A percentile compares a stretch with the other conserved stretches of the same genome.
Conservation (phyloP, 2,329 filamentous ascomycete genomes). For the Fusarium falciforme region DNA sequence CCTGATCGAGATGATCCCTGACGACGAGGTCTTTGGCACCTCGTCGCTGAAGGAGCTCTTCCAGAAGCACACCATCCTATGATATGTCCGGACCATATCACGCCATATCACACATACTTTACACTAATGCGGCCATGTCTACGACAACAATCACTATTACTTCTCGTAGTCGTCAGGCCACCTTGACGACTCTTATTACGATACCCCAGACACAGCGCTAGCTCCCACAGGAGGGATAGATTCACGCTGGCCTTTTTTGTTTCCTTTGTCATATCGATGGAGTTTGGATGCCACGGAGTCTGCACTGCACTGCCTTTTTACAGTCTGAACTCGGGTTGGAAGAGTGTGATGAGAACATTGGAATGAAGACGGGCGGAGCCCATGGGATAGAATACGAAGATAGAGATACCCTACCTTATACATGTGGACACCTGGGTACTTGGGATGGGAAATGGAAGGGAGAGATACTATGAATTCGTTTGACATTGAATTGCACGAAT, state of each 20-base stretch:
- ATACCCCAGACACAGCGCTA: conserved; percentile 39
- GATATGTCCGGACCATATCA: conserved; percentile 33
- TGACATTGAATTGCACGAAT: conserved; percentile 12
- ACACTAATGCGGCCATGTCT: conserved; percentile 44
- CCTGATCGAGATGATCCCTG: conserved; percentile 86
- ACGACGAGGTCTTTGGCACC: conserved; percentile 69
- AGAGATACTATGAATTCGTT: conserved; percentile 5
- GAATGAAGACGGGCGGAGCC: conserved; percentile 21
- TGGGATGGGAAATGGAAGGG: conserved; percentile 8
- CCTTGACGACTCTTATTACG: conserved; percentile 35
- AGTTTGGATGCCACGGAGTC: conserved; percentile 15
- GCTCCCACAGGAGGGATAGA: conserved; percentile 24
- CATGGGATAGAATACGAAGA: conserved; percentile 28
- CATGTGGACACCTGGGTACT: conserved; percentile 25
- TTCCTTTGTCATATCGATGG: conserved; percentile 26
- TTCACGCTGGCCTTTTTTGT: conserved; percentile 22
- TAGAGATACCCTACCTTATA: conserved; percentile 34
- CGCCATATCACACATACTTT: conserved; percentile 11
- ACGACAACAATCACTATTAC: conserved; percentile 26
- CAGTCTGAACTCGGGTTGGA: conserved; percentile 9
- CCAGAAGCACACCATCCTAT: conserved; percentile 64
- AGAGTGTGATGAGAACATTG: conserved; percentile 23
- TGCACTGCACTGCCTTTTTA: conserved; percentile 13
- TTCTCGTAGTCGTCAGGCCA: conserved; percentile 15
- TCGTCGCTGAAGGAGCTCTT: conserved; percentile 65